Evolutionary conservation across 108 stramenopile species (phyloP).

Genomic region (Cyclotella cryptica): DNA sequence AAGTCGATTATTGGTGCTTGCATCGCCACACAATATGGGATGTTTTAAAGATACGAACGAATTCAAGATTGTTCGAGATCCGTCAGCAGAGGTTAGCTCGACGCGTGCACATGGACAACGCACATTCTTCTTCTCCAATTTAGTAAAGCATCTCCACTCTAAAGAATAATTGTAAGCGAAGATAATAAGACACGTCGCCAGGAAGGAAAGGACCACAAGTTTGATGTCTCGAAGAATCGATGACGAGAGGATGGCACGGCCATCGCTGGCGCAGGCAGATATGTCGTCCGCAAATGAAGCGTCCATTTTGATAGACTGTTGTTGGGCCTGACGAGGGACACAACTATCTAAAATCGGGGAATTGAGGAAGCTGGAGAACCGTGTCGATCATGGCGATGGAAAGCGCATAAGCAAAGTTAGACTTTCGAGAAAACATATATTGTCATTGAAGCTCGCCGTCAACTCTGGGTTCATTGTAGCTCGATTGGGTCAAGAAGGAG

Average conservation of each 20-base stretch:
- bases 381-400: too few relatives aligned
- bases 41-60: not conserved
- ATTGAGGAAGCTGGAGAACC: too few relatives aligned
- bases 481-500: too few relatives aligned
- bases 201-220: conserved; percentile 1
- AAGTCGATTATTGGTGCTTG: too few relatives aligned
- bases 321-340: too few relatives aligned
- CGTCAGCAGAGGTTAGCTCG: not conserved
- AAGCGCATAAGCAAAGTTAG: too few relatives aligned
- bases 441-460: too few relatives aligned
- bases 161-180: conserved; percentile 14
- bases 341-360: too few relatives aligned
- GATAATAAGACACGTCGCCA: conserved; percentile 2
- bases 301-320: not conserved
- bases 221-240: conserved; percentile 15
- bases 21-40: too few relatives aligned
- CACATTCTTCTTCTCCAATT: not conserved
- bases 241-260: not conserved
- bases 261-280: not conserved
- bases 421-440: too few relatives aligned
- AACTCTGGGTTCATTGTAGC: too few relatives aligned
- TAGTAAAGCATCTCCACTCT: not conserved
- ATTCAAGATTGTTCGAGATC: not conserved
- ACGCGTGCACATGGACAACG: not conserved
- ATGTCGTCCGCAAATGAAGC: not conserved